Conservation (phyloP, 1,284 basidiomycete species). For the Heterobasidion occidentale region DNA sequence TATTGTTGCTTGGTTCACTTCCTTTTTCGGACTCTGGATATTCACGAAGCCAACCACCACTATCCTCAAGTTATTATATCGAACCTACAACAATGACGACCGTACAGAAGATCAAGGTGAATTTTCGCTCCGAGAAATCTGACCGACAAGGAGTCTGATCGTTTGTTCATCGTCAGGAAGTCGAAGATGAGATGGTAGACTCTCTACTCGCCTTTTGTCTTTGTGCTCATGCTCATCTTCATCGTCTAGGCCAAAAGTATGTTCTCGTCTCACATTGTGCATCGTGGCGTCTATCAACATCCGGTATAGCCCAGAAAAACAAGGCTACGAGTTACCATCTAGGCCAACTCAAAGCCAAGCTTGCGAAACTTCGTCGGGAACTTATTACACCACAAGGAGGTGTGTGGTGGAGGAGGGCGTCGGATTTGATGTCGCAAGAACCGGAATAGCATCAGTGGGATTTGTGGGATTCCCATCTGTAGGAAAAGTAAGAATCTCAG, state of each 20-base stretch:
- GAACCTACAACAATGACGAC: constrained; percentile 60
- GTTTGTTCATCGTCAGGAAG: constrained; percentile 45
- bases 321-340: constrained; percentile 95
- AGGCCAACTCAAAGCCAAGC: constrained; percentile 96
- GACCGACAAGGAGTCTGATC: neutral
- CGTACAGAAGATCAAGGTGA: constrained; percentile 83
- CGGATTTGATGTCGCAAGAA: constrained; percentile 96
- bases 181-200: constrained; percentile 94
- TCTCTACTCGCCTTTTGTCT: constrained; percentile 1
- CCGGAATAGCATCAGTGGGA: constrained; percentile 94
- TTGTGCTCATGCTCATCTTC: constrained; percentile 6
- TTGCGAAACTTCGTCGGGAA: constrained; percentile 94
- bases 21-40: constrained; percentile 1
- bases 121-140: constrained; percentile 10
- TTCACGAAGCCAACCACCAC: too few relatives aligned
- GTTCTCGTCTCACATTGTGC: constrained; percentile 7
- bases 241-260: constrained; percentile 29
- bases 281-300: neutral
- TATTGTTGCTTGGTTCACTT: neutral
- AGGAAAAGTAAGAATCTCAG: constrained; percentile 56
- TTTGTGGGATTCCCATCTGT: constrained; percentile 90
- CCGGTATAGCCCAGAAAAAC: constrained; percentile 79
- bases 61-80: too few relatives aligned
- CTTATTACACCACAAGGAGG: constrained; percentile 79
- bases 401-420: constrained; percentile 82